phyloP scores from a whole-genome alignment of 78 protist genomes.

The Dictyostelium purpureum region DNA sequence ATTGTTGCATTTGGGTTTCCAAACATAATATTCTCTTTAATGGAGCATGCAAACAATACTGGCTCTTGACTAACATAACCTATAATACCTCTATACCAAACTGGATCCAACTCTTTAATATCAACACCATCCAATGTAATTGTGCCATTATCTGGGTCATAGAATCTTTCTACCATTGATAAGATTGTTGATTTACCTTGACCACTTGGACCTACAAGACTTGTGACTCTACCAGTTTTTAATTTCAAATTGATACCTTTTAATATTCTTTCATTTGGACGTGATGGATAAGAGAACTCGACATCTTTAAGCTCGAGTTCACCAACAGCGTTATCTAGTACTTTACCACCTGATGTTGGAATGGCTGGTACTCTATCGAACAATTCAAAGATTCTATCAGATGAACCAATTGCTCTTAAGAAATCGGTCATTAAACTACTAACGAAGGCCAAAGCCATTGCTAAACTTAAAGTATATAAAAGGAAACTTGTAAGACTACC shows the following conservation, averaged over 20 bases:
- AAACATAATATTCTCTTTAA: slow-evolving; percentile 90
- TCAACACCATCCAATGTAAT: slow-evolving; percentile 86
- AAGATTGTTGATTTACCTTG: slow-evolving; percentile 91
- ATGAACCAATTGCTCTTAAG: slow-evolving; percentile 86
- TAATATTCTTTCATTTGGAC: slow-evolving; percentile 13
- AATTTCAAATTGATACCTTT: slow-evolving; percentile 32
- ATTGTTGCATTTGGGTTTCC: slow-evolving; percentile 73
- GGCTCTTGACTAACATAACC: slow-evolving; percentile 92
- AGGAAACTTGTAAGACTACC: slow-evolving; percentile 85
- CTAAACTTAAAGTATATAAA: slow-evolving; percentile 82
- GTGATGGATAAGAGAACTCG: slow-evolving; percentile 87
- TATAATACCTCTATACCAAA: slow-evolving; percentile 66
- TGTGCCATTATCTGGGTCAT: slow-evolving; percentile 83
- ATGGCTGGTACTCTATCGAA: slow-evolving; percentile 85
- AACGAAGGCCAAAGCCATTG: slow-evolving; percentile 77
- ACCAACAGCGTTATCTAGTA: slow-evolving; percentile 60
- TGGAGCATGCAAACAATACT: slow-evolving; percentile 86
- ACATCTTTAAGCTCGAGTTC: slow-evolving; percentile 84
- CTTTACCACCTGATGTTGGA: slow-evolving; percentile 36
- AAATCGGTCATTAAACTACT: slow-evolving; percentile 72
- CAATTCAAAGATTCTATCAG: slow-evolving; percentile 88
- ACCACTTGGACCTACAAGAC: slow-evolving; percentile 95
- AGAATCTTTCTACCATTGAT: slow-evolving; percentile 85
- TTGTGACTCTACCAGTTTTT: slow-evolving; percentile 83
- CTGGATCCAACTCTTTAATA: slow-evolving; percentile 61